Evolutionary conservation across 768 basidiomycete species (phyloP), one percentile per base, ranked within the genome.

Genomic region (Psilocybe tampanensis): DNA sequence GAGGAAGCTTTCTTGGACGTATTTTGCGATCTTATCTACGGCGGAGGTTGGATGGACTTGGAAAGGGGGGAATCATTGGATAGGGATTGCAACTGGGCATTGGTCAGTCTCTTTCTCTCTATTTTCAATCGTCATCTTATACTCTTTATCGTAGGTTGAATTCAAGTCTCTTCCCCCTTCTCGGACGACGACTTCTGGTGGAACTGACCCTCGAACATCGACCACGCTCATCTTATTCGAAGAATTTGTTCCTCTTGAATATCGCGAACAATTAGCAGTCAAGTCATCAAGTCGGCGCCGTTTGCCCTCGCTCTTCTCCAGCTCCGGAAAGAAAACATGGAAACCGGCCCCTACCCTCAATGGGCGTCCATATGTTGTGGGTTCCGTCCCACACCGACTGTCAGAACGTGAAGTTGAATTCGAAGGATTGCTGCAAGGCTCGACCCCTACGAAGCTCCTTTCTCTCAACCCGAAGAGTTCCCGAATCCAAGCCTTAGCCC

Each of bases 1-100:
- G 96, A 99, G 68, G 94, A 94, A 70, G 82, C 89, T 1, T 98
- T 98, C 69, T 66, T 98, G 24, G 93, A 91, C 56, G 90, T 91
- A 15, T 94, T 92, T 65, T 90, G 89, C 61, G 90, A 92, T 68
- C 72, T 93, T 34, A 74, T 93, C 5, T 92, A 88, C 61, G 94
- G 86, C 49, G 87, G 83, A 64, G 92, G 92, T 3, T 96, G 95
- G 81, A 86, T 89, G 83, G 90, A 94, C 60, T 71, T 82, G 4
- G 88, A 92, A 64, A 72, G 86, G 43, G 79, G 77, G 2, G 94
- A 95, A 62, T 84, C 87, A 52, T 75, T 86, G 2, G 92, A 94
- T 68, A 78, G 90, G 61, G 92, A 95, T 61, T 92, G 92, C 64
- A 94, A 93, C 66, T 98, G 94, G 94, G 92, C 89, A 18, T 63